Evolutionary conservation across 306 rosid genomes (phyloP).

Genomic region (Quercus cerris): DNA sequence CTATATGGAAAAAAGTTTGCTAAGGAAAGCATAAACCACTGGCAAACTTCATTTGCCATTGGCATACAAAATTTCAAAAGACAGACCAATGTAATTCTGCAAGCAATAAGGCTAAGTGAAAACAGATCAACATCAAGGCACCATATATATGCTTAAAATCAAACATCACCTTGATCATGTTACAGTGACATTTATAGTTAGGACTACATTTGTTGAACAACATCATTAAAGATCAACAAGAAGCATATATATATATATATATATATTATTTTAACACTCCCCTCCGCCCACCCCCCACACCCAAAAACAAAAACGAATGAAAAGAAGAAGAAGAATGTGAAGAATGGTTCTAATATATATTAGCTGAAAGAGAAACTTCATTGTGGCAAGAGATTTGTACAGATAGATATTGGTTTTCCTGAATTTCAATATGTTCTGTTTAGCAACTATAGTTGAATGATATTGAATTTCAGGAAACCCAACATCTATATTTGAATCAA

Average conservation of each 20-base stretch:
- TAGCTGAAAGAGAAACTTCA: background rate
- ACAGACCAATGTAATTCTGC: slow-evolving; percentile 6
- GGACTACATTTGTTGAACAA: background rate
- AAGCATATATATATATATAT: background rate
- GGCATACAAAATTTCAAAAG: background rate
- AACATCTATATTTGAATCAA: background rate
- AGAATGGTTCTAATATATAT: too few species aligned
- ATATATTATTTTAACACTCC: background rate
- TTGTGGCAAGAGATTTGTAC: too few species aligned
- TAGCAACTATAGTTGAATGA: background rate
- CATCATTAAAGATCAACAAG: background rate
- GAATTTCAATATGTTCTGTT: too few species aligned
- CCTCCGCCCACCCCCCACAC: background rate
- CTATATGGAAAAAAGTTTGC: slow-evolving; percentile 6
- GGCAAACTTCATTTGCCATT: background rate
- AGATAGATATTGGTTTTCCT: too few species aligned
- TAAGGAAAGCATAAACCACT: slow-evolving; percentile 16
- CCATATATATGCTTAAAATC: background rate
- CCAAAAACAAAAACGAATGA: background rate
- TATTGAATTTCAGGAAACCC: background rate
- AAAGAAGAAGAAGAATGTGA: background rate
- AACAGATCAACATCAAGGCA: background rate
- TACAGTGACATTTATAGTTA: background rate
- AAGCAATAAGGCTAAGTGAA: background rate
- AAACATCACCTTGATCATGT: background rate